Conservation (phyloP, 495 filamentous ascomycete species). For the Neurospora sp. region DNA sequence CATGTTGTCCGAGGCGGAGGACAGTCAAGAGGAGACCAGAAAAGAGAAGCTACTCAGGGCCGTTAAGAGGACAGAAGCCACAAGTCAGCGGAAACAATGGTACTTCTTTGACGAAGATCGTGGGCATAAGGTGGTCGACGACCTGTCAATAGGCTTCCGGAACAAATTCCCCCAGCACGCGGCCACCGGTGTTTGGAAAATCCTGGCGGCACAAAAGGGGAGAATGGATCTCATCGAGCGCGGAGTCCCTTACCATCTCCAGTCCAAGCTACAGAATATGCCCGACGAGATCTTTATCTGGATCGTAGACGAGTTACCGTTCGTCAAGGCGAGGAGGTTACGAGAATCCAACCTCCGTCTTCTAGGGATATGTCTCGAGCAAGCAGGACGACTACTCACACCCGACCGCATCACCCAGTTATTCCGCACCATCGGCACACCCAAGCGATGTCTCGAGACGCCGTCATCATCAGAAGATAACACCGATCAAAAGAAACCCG, state of each 20-base stretch:
- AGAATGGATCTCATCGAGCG: conserved; percentile 58
- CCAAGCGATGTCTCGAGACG: conserved; percentile 16
- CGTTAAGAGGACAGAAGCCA: conserved; percentile 65
- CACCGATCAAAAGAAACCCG: conserved; percentile 4
- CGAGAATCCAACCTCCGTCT: conserved; percentile 53
- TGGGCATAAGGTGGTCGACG: conserved; percentile 1
- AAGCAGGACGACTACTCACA: conserved; percentile 30
- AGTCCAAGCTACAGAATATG: conserved; percentile 39
- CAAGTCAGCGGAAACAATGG: conserved; percentile 45
- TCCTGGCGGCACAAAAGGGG: conserved; percentile 36
- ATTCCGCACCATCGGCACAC: conserved; percentile 32
- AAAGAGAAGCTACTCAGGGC: conserved; percentile 55
- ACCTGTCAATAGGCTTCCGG: conserved; percentile 18
- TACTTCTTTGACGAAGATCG: conserved; percentile 50
- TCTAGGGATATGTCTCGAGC: conserved; percentile 23
- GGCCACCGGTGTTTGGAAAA: conserved; percentile 26
- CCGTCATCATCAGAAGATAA: not conserved
- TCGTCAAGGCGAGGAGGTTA: conserved; percentile 50
- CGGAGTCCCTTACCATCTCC: conserved; percentile 54
- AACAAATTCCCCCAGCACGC: conserved; percentile 23
- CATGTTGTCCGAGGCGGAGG: conserved; percentile 37
- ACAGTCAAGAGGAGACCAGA: conserved; percentile 43
- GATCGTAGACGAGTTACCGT: conserved; percentile 60
- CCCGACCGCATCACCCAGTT: conserved; percentile 25
- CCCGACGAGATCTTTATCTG: conserved; percentile 65